Conservation (phyloP, 208 protist species). For the Leishmania major region DNA sequence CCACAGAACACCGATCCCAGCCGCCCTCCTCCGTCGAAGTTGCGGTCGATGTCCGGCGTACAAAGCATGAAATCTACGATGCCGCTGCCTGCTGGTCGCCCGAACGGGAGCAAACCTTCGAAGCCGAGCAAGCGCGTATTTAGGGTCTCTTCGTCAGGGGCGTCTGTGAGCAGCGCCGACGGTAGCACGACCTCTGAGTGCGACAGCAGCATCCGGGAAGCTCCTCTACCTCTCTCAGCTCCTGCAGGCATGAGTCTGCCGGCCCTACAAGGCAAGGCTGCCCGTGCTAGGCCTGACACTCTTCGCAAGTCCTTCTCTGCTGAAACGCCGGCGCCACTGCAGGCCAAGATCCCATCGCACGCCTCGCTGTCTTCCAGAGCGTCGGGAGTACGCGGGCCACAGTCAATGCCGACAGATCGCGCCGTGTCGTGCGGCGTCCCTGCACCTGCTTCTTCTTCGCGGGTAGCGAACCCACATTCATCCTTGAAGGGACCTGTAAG, state of each 20-base stretch:
- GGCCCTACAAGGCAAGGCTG: background rate
- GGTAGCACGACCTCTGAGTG: background rate
- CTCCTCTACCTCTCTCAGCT: conserved; percentile 3
- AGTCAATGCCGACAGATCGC: background rate
- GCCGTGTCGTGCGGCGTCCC: background rate
- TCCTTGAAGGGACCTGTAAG: background rate
- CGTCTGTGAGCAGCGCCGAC: conserved; percentile 9
- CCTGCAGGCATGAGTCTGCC: conserved; percentile 7
- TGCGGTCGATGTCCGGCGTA: background rate
- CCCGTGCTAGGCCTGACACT: background rate
- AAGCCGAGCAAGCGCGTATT: background rate
- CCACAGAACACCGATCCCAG: background rate
- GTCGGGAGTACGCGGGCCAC: background rate
- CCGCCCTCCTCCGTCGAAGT: background rate
- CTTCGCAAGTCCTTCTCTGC: background rate
- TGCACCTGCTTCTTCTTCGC: background rate
- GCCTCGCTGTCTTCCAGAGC: background rate
- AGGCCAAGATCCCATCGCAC: background rate
- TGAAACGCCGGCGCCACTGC: conserved; percentile 1
- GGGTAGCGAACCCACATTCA: background rate
- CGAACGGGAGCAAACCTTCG: background rate
- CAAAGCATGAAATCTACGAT: too few species aligned
- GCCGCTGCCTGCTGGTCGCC: background rate
- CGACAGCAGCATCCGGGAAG: background rate
- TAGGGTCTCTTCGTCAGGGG: background rate